phyloP scores from a whole-genome alignment of 768 basidiomycete genomes.

The Lactifluus hygrophoroides region DNA sequence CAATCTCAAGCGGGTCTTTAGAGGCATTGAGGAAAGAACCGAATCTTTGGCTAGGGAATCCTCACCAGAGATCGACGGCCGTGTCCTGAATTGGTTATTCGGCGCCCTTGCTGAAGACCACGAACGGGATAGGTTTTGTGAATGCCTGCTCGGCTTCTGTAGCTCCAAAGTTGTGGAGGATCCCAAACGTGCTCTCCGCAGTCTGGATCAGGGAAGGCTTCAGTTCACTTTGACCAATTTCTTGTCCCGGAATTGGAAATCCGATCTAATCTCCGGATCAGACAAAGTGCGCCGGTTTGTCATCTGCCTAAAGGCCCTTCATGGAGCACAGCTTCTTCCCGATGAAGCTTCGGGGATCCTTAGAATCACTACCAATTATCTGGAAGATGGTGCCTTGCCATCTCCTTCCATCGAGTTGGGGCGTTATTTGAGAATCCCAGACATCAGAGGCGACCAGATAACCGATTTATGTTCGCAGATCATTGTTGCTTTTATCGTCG shows the following conservation, averaged over 20 bases:
- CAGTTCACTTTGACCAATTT: not conserved
- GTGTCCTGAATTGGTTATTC: not conserved
- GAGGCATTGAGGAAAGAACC: not conserved
- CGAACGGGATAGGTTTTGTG: not conserved
- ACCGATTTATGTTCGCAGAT: not conserved
- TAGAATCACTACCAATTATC: not conserved
- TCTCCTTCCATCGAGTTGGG: not conserved
- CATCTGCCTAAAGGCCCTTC: not conserved
- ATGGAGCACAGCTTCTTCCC: not conserved
- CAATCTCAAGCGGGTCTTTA: no score
- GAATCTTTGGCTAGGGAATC: not conserved
- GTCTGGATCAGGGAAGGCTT: not conserved
- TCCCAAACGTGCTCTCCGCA: not conserved
- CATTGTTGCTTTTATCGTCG: not conserved
- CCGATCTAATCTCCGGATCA: not conserved
- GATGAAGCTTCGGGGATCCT: not conserved
- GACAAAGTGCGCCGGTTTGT: not conserved
- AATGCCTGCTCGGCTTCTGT: not conserved
- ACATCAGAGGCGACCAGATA: not conserved
- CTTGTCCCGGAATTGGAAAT: not conserved
- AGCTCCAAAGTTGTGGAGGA: fast-evolving
- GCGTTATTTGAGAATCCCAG: not conserved
- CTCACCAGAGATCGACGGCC: not conserved
- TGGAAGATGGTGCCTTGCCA: not conserved
- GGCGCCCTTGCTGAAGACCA: not conserved